Evolutionary conservation across 2,329 filamentous ascomycete genomes (phyloP).

Genomic region (Epichloe brachyelytri): DNA sequence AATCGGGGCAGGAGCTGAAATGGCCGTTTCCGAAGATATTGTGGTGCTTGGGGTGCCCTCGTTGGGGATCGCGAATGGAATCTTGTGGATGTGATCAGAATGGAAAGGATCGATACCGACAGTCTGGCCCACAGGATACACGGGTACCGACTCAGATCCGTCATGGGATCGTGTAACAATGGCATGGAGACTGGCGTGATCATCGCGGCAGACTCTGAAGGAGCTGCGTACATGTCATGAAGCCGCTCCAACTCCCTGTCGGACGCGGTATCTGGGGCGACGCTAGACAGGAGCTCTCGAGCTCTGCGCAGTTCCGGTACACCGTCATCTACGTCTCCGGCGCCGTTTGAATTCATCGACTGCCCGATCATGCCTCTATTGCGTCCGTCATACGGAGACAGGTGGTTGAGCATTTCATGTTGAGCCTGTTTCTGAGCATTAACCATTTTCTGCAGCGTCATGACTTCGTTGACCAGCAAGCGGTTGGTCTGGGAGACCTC

Average conservation of each 20-base stretch:
- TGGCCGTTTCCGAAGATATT: constrained; percentile 25
- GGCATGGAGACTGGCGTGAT: constrained; percentile 29
- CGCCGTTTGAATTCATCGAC: constrained; percentile 20
- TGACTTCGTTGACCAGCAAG: constrained; percentile 47
- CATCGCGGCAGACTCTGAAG: constrained; percentile 37
- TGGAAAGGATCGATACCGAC: constrained; percentile 93
- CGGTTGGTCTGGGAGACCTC: constrained; percentile 57
- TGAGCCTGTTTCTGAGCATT: constrained; percentile 45
- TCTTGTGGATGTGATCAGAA: constrained; percentile 86
- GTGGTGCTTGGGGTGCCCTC: constrained; percentile 25
- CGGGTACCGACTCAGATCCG: constrained; percentile 44
- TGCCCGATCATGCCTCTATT: constrained; percentile 23
- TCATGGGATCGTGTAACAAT: constrained; percentile 40
- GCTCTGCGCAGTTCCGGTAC: constrained; percentile 41
- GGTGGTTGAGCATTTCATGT: constrained; percentile 42
- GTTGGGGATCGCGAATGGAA: constrained; percentile 68
- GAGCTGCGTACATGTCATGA: constrained; percentile 39
- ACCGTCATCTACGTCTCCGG: constrained; percentile 35
- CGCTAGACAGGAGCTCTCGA: constrained; percentile 40
- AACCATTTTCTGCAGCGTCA: constrained; percentile 47
- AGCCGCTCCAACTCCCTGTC: constrained; percentile 44
- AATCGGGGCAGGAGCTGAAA: constrained; percentile 9
- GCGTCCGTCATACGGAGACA: constrained; percentile 34
- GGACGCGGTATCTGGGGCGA: constrained; percentile 37
- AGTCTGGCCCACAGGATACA: constrained; percentile 83